These are phyloP conservation scores for Curvularia sp. DNA, from an alignment of 2,329 filamentous ascomycete genomes.

Conservation along the genomic window DNA sequence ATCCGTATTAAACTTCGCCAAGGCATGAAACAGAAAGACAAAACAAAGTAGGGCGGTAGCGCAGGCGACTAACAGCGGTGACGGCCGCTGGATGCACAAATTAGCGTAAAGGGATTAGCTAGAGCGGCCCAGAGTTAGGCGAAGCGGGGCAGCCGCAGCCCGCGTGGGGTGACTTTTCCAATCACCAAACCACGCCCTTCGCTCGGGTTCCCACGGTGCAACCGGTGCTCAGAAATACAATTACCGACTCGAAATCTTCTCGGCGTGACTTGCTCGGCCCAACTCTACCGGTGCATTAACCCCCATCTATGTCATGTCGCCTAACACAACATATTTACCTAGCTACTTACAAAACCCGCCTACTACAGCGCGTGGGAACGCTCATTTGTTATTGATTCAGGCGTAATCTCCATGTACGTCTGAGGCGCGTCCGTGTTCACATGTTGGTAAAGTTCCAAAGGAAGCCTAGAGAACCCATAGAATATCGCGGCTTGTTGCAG, in stretches of 20 bases:
- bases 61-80: neutral
- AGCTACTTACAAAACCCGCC: neutral
- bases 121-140: neutral
- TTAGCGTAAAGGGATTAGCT: constrained; percentile 2
- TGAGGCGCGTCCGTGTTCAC: neutral
- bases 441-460: neutral
- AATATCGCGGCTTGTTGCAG: neutral
- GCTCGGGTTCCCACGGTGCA: neutral
- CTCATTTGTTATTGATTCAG: neutral
- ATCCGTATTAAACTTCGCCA: neutral
- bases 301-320: neutral
- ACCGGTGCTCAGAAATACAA: neutral
- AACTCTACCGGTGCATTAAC: neutral
- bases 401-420: neutral
- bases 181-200: neutral
- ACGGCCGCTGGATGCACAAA: neutral
- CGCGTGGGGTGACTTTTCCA: neutral
- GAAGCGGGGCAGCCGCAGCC: neutral
- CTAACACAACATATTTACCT: neutral
- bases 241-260: neutral
- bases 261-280: neutral
- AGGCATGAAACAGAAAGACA: neutral
- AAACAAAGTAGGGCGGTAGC: neutral
- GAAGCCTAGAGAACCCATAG: neutral
- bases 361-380: neutral